Percentiles rank a stretch among this genome's conserved stretches.
phyloP scores from a whole-genome alignment of 495 filamentous ascomycete species.

The Podospora pseudoanserina region DNA sequence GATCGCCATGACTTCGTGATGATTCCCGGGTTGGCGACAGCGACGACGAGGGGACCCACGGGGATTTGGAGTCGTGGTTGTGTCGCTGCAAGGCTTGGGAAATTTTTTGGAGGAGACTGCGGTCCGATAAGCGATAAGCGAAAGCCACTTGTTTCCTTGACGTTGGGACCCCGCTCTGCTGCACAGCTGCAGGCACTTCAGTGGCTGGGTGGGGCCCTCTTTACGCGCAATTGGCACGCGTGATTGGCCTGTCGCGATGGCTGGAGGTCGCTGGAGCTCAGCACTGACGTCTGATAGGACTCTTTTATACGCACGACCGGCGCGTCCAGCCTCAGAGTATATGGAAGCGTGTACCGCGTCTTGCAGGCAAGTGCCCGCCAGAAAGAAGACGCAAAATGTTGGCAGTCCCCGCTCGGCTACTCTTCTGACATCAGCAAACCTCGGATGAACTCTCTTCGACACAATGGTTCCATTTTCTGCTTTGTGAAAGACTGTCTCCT shows the following conservation, averaged over 20 bases:
- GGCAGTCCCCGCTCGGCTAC: conserved; percentile 4
- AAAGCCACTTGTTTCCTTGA: neutral
- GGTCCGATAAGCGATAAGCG: conserved; percentile 32
- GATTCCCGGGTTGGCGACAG: conserved; percentile 15
- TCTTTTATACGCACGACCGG: conserved; percentile 22
- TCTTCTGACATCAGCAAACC: neutral
- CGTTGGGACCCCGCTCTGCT: conserved; percentile 1
- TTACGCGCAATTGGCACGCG: conserved; percentile 17
- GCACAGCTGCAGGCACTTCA: conserved; percentile 6
- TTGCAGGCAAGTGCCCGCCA: conserved; percentile 11
- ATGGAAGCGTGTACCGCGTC: conserved; percentile 28
- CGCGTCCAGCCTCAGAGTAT: conserved; percentile 20
- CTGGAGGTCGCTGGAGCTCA: conserved; percentile 1
- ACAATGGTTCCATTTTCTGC: conserved; percentile 6
- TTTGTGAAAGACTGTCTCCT: neutral
- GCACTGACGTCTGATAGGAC: conserved; percentile 4
- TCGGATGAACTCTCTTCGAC: neutral
- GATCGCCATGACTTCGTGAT: conserved; percentile 68
- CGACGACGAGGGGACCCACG: conserved; percentile 2
- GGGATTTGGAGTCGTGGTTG: neutral
- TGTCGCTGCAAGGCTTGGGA: neutral
- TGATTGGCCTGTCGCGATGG: conserved; percentile 30
- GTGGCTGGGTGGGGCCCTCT: neutral
- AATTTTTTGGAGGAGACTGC: conserved; percentile 24
- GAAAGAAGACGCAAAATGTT: neutral